Evolutionary conservation across 2,329 filamentous ascomycete genomes (phyloP), one percentile per base, ranked within the genome.

Genomic region (Cercospora berteroae): DNA sequence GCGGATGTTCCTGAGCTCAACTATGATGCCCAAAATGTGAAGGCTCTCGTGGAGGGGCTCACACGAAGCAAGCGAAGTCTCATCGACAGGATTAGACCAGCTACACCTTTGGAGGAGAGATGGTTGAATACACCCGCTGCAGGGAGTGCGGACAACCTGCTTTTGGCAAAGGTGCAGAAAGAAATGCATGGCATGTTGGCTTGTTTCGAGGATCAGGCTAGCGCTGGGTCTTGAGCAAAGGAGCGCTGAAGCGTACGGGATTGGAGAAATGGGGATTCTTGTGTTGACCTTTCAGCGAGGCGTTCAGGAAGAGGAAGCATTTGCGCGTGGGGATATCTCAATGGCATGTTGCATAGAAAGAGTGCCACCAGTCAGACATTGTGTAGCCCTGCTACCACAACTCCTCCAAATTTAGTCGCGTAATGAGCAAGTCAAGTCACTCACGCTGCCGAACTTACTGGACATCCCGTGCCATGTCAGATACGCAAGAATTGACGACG

Each of bases 41-140:
- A 90, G 71, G 94, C 96, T 77, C 93, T 95, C 74, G 87, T 96
- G 5, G 92, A 96, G 72, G 91, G 91, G 85, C 81, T 97, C 39
- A 85, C 87, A 29, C 89, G 89, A 63, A 72, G 70, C 36, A 85
- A 88, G 66, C 87, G 88, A 71, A 81, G 89, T 64, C 81, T 97
- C 65, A 85, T 89, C 62, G 89, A 92, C 70, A 85, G 91, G 29
- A 86, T 97, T 58, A 83, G 94, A 60, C 88, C 93, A 0, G 84
- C 91, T 20, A 91, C 87, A 29, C 86, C 89, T 74, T 86, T 89
- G 69, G 93, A 97, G 79, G 82, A 86, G 52, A 89, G 89, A 71
- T 89, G 86, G 81, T 76, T 78, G 12, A 83, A 79, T 68, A 70
- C 77, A 60, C 81, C 76, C 3, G 88, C 90, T 6, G 36, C 31